Evolutionary conservation across 257 asterid species (phyloP).

Genomic region (Fraxinus pennsylvanica): DNA sequence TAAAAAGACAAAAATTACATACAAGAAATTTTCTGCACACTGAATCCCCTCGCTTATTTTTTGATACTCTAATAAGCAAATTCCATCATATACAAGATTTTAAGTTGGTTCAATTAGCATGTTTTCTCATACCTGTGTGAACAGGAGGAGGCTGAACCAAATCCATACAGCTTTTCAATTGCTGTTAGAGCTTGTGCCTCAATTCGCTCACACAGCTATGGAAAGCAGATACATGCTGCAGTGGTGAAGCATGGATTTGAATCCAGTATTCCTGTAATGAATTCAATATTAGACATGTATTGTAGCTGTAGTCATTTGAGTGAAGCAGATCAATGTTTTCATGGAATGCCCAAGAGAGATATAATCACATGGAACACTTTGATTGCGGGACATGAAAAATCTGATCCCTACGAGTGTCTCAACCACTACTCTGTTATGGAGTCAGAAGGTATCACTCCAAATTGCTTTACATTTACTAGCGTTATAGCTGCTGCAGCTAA

Average conservation of each 20-base stretch:
- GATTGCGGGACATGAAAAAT: slow-evolving; percentile 78
- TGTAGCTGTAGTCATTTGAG: slow-evolving; percentile 54
- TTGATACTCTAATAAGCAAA: too few relatives aligned
- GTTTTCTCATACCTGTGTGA: slow-evolving; percentile 21
- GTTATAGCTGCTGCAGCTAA: slow-evolving; percentile 73
- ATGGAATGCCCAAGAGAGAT: slow-evolving; percentile 60
- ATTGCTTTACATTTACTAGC: slow-evolving; percentile 71
- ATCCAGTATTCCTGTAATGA: slow-evolving; percentile 73
- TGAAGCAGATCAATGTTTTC: slow-evolving; percentile 68
- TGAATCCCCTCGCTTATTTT: not conserved
- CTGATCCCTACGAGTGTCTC: slow-evolving; percentile 58
- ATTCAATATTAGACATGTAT: slow-evolving; percentile 85
- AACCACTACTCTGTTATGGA: slow-evolving; percentile 51
- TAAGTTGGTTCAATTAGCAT: slow-evolving; percentile 3
- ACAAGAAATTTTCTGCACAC: not conserved
- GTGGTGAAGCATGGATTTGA: slow-evolving; percentile 66
- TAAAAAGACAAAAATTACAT: not conserved
- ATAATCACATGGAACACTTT: slow-evolving; percentile 86
- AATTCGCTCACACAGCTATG: slow-evolving; percentile 48
- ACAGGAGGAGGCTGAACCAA: slow-evolving; percentile 73
- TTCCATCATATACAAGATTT: too few relatives aligned
- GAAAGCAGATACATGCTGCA: slow-evolving; percentile 78
- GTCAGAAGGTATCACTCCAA: slow-evolving; percentile 58
- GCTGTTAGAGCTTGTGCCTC: slow-evolving; percentile 77
- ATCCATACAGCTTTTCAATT: slow-evolving; percentile 69